These are phyloP conservation scores for Solanum chmielewskii DNA, from an alignment of 257 asterid species.

Conservation along the genomic window DNA sequence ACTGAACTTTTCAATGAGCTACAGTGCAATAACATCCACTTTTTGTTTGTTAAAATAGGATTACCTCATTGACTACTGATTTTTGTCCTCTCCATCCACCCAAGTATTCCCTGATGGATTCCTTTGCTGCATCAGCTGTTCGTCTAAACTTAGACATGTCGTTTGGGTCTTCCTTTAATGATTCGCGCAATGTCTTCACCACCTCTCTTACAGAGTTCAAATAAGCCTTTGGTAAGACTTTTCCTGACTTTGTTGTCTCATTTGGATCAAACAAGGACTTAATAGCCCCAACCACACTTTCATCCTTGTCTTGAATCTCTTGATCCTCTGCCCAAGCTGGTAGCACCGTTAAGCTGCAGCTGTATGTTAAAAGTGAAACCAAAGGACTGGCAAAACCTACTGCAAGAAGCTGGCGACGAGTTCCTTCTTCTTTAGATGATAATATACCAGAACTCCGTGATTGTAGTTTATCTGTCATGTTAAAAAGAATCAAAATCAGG, in stretches of 20 bases:
- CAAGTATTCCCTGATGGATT: constrained; percentile 64
- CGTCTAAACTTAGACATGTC: constrained; percentile 77
- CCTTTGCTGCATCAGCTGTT: constrained; percentile 89
- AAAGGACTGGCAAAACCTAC: constrained; percentile 25
- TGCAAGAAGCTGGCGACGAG: constrained; percentile 36
- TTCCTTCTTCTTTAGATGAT: constrained; percentile 13
- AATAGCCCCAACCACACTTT: constrained; percentile 48
- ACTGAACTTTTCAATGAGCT: not conserved
- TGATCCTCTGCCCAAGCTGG: constrained; percentile 53
- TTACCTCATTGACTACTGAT: constrained; percentile 61
- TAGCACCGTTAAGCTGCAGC: constrained; percentile 4
- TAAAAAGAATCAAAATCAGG: not conserved
- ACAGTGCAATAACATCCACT: not conserved
- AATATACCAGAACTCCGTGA: constrained; percentile 12
- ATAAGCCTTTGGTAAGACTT: constrained; percentile 77
- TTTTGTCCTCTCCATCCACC: constrained; percentile 73
- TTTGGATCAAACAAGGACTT: constrained; percentile 72
- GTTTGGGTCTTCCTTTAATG: constrained; percentile 55
- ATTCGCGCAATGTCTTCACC: constrained; percentile 75
- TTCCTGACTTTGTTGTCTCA: constrained; percentile 82
- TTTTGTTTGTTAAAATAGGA: not conserved
- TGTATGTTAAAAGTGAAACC: constrained; percentile 15
- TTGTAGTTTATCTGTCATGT: constrained; percentile 22
- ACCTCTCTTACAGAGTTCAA: constrained; percentile 77
- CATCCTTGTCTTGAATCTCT: constrained; percentile 29